Base-by-base conservation (phyloP, 2,329 filamentous ascomycete genomes). In the Cercospora sp. region DNA sequence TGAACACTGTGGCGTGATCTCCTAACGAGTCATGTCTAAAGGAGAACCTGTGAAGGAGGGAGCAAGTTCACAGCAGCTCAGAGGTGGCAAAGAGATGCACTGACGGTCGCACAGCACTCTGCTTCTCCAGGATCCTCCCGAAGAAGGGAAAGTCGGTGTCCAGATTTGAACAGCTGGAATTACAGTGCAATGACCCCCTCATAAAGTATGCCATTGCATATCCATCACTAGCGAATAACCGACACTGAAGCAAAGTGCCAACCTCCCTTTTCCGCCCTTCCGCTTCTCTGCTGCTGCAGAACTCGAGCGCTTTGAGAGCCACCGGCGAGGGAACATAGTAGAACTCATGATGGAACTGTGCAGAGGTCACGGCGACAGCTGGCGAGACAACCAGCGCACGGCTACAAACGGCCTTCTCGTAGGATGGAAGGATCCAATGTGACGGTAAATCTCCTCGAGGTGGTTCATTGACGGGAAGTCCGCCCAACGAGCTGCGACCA, bases 91-190 rank as follows among this genome's bases (percentile, higher is more conserved):
- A 31, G 16, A 28, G 28, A 42, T 60, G 48, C 10, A 60, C 26
- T 28, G 63, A 65, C 12, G 66, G 62, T 12, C 57, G 30, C 13
- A 53, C 33, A 9, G 67, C 64, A n/a, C 42, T 28, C 42, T 59
- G 63, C 18, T 67, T 26, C 16, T 53, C 59, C 12, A 67, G 57
- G 36, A 63, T 60, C 53, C 68, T 66, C 39, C 64, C 69, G 45
- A 70, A 68, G 6, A 39, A 39, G 26, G 64, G 69, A 39, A 68
- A 70, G 0, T 67, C 61, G 13, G 59, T 36, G 42, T 70, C 64
- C 20, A 59, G 48, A 31, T 65, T 64, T 26, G 12, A 18, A 42
- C 66, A 18, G 30, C 33, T 6, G 67, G 66, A 39, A 62, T 26
- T 33, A 69, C 9, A 66, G 42, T 42, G 55, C 33, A 36, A 67